Evolutionary conservation across 305 asterid species (phyloP).

Genomic region (Striga hermonthica): DNA sequence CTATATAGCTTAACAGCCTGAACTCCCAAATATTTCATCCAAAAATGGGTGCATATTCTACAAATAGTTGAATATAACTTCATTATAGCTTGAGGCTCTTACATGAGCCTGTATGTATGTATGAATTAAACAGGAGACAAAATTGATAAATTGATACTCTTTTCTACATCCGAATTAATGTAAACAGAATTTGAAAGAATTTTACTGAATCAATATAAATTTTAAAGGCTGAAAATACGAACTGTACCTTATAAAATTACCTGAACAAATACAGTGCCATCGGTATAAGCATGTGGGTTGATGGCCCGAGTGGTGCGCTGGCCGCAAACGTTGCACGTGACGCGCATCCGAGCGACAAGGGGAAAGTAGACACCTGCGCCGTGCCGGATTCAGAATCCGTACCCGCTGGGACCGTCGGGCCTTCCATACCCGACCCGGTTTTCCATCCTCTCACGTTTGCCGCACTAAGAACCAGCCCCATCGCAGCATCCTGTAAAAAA

Average conservation of each 20-base stretch:
- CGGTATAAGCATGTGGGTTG: conserved; percentile 95
- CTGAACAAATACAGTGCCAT: conserved; percentile 98
- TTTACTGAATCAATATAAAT: no score
- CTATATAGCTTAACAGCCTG: no score
- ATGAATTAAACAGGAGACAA: no score
- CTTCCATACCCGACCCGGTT: conserved; percentile 89
- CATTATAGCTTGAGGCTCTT: no score
- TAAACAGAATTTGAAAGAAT: no score
- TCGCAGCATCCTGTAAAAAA: conserved; percentile 58
- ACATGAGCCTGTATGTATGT: no score
- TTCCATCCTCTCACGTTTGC: conserved; percentile 79
- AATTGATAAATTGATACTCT: no score
- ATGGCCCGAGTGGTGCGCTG: conserved; percentile 97
- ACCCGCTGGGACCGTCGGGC: conserved; percentile 58
- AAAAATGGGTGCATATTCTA: no score
- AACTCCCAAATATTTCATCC: no score
- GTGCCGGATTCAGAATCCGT: conserved; percentile 44
- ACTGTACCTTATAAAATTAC: conserved; percentile 30
- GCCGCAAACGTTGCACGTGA: conserved; percentile 92
- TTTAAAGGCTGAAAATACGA: no score
- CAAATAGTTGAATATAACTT: no score
- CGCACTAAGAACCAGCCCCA: conserved; percentile 73
- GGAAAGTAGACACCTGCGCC: conserved; percentile 79
- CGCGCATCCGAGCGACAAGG: conserved; percentile 98
- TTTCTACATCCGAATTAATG: no score